Evolutionary conservation across 2,329 filamentous ascomycete species (phyloP).

Genomic region (Tolypocladium cylindrosporum): DNA sequence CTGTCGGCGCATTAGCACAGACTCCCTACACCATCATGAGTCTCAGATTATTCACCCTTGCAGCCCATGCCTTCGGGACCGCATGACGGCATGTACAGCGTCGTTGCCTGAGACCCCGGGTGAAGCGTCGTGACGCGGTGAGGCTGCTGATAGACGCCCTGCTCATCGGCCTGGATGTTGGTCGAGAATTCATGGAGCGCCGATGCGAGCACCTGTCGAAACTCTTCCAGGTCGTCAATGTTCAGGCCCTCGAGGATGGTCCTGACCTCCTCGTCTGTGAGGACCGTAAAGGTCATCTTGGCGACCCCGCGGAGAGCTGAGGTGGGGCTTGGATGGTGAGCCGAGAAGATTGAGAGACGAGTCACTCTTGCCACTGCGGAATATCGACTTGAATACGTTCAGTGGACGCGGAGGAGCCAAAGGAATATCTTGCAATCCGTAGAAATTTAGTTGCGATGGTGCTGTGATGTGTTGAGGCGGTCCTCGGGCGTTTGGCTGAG

Average conservation of each 20-base stretch:
- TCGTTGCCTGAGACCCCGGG: constrained; percentile 41
- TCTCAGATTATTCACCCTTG: constrained; percentile 39
- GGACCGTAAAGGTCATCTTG: constrained; percentile 47
- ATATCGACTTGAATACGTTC: not conserved
- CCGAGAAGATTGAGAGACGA: not conserved
- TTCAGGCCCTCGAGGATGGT: constrained; percentile 43
- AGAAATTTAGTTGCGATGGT: not conserved
- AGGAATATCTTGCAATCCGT: not conserved
- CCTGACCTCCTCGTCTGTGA: constrained; percentile 47
- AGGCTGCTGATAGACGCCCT: constrained; percentile 43
- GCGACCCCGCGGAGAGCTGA: not conserved
- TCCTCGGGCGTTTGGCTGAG: not conserved
- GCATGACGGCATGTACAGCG: constrained; percentile 65
- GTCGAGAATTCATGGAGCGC: constrained; percentile 55
- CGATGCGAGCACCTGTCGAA: constrained; percentile 36
- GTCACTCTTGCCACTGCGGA: not conserved
- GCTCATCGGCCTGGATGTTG: constrained; percentile 32
- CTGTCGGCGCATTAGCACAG: constrained; percentile 20
- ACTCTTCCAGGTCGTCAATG: constrained; percentile 39
- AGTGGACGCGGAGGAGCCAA: not conserved
- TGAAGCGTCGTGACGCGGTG: constrained; percentile 39
- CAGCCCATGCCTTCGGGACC: constrained; percentile 55
- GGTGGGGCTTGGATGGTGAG: not conserved
- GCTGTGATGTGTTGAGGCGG: not conserved
- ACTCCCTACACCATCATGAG: not conserved